A percentile compares a stretch with the other conserved stretches of the same genome.
Evolutionary conservation across 352 stramenopile genomes (phyloP).

Genomic region (Phytophthora melonis): DNA sequence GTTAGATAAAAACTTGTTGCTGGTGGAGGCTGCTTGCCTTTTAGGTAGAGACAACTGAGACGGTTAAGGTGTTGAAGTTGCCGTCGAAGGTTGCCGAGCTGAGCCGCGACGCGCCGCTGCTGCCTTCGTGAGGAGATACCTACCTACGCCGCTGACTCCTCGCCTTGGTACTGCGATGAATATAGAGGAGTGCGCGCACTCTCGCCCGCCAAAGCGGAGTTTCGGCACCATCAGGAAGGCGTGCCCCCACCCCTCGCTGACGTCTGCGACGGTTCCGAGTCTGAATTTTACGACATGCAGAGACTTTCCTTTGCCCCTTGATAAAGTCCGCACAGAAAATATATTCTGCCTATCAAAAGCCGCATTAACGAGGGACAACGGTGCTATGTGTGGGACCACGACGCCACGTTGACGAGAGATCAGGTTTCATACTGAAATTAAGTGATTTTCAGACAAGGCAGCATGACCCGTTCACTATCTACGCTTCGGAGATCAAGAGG

Average conservation of each 20-base stretch:
- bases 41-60: neutral
- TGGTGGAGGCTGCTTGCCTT: neutral
- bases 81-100: neutral
- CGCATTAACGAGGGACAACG: neutral
- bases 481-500: neutral
- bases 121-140: neutral
- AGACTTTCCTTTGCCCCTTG: neutral
- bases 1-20: neutral
- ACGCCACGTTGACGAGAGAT: slow-evolving; percentile 33
- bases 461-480: slow-evolving; percentile 18
- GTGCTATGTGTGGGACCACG: slow-evolving; percentile 12
- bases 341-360: too few relatives aligned
- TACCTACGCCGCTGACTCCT: neutral
- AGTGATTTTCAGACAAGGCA: slow-evolving; percentile 26
- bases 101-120: neutral
- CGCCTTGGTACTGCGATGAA: neutral
- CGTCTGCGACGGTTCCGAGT: neutral
- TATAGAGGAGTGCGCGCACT: neutral
- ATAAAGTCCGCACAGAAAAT: neutral
- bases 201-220: neutral
- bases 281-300: slow-evolving; percentile 6
- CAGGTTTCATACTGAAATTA: slow-evolving; percentile 27
- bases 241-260: neutral
- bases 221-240: neutral
- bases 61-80: neutral